These are phyloP conservation scores for Tetragonia tetragonoides DNA, from an alignment of 148 eudicot species.

Conservation along the genomic window DNA sequence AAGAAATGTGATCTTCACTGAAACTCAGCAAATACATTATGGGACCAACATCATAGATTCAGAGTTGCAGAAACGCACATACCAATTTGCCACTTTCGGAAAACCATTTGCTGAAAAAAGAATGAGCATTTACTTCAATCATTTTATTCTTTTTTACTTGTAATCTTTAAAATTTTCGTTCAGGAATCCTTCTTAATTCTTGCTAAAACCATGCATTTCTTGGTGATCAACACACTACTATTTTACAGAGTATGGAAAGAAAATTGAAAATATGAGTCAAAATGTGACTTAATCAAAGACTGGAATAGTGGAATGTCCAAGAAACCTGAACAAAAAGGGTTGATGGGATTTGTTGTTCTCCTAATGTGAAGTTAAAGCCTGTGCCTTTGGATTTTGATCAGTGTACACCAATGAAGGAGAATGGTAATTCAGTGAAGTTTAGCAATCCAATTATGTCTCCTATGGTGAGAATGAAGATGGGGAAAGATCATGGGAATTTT, in stretches of 20 bases:
- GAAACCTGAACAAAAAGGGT: too few relatives aligned
- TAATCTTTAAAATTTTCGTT: too few relatives aligned
- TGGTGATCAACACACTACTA: too few relatives aligned
- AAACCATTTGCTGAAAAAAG: constrained; percentile 99
- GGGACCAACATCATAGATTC: background rate
- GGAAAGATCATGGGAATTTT: constrained; percentile 29
- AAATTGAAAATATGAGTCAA: too few relatives aligned
- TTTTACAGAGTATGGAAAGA: too few relatives aligned
- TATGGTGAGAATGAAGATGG: constrained; percentile 41
- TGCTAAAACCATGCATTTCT: too few relatives aligned
- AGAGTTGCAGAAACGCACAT: constrained; percentile 25
- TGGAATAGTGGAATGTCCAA: too few relatives aligned
- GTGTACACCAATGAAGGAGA: constrained; percentile 68
- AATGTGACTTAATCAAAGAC: too few relatives aligned
- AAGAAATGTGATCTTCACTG: too few relatives aligned
- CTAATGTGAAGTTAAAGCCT: constrained; percentile 41
- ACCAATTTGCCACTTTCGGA: constrained; percentile 99
- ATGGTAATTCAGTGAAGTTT: constrained; percentile 41
- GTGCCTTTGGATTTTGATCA: constrained; percentile 83
- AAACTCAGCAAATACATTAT: background rate
- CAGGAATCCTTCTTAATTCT: too few relatives aligned
- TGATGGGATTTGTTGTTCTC: constrained; percentile 30
- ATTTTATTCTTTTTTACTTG: too few relatives aligned
- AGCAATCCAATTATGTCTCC: constrained; percentile 55
- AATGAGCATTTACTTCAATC: constrained; percentile 98